phyloP scores from a whole-genome alignment of 148 eudicot genomes.

The Vaccinium corymbosum region DNA sequence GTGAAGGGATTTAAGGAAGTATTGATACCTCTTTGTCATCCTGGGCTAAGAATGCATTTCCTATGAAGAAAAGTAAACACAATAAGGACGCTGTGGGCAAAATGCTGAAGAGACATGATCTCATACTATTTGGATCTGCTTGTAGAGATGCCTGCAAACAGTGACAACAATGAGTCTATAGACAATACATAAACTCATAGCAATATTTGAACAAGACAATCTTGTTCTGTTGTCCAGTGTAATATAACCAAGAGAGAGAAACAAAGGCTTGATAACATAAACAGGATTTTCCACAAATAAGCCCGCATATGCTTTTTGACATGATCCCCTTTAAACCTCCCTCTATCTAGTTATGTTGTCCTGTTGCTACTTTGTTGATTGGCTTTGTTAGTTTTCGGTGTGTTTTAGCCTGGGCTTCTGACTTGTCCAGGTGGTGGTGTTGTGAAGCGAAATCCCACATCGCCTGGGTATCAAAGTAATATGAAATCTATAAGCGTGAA shows the following conservation, averaged over 20 bases:
- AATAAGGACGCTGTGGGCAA: slow-evolving; percentile 37
- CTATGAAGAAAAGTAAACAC: slow-evolving; percentile 35
- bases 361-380: too few species aligned
- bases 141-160: slow-evolving; percentile 31
- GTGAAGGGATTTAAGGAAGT: neutral
- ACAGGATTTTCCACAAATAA: neutral
- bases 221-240: neutral
- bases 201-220: neutral
- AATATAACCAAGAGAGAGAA: neutral
- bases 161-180: neutral
- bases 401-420: too few species aligned
- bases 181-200: neutral
- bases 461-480: too few species aligned
- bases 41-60: slow-evolving; percentile 29
- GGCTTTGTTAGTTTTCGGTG: too few species aligned
- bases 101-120: slow-evolving; percentile 36
- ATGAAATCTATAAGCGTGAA: too few species aligned
- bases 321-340: neutral
- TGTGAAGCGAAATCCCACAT: too few species aligned
- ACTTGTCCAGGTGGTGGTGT: too few species aligned
- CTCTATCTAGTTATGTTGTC: too few species aligned
- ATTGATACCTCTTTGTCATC: slow-evolving; percentile 36
- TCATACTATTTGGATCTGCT: slow-evolving; percentile 38
- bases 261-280: neutral
- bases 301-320: neutral